Base-by-base conservation (phyloP, 208 protist species). In the Acanthamoeba healyi region DNA sequence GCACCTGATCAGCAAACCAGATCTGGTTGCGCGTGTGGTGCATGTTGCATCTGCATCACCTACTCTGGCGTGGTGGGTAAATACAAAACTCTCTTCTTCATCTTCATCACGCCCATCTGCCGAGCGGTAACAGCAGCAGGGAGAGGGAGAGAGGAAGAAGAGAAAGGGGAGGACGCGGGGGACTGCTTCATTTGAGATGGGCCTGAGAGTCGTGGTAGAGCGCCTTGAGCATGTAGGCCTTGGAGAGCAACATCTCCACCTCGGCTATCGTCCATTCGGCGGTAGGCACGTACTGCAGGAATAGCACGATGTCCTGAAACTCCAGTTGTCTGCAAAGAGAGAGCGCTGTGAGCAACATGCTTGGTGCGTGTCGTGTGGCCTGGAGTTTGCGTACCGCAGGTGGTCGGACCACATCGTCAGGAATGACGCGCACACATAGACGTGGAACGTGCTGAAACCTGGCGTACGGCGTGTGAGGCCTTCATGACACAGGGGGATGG, bases 381-480 rank as follows among this genome's bases (percentile, higher is more conserved):
- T 1, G 22, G 58, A 7, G n/a, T n/a, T n/a, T n/a, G 46, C 61
- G 63, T 51, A 29, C 56, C 67, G 87, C 3, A 98, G 22, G 26
- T 97, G 54, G 26, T 90, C 38, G 0, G 95, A 94, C 67, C 93
- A 98, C 32, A 70, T 54, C 14, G 84, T 67, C 22, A 98, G 70
- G 32, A 98, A 97, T 15, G 98, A 96, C 0, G 97, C 97, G 81
- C 98, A 98, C 29, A 98, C 96, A 84, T 98, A 98, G 5, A 98
- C 95, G 77, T 98, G 97, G 40, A 98, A 96, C 26, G 88, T 74
- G 72, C 58, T 91, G 87, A 97, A 98, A 19, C 70, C 70, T 79
- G 4, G 49, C 2, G 26, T 5, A 32, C 9, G 19, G 58, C 2
- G 58, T 36, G 58, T 7, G 58, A 7, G 22, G 0, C 3, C 2